phyloP scores from a whole-genome alignment of 2,329 filamentous ascomycete species.

The Didymella keratinophila region DNA sequence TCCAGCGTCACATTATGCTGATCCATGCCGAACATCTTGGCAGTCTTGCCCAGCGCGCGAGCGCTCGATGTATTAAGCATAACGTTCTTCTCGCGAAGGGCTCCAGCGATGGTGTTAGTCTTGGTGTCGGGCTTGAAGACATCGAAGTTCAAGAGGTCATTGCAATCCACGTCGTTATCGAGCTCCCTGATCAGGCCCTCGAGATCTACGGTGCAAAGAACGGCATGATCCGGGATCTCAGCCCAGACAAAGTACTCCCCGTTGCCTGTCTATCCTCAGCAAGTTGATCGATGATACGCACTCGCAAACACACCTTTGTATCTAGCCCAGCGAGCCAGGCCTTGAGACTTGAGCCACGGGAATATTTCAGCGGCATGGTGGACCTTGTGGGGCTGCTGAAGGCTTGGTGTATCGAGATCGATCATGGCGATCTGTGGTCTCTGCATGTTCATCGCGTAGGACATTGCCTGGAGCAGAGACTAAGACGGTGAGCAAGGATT shows the following conservation, averaged over 20 bases:
- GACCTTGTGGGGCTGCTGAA: constrained; percentile 3
- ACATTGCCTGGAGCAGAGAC: constrained; percentile 12
- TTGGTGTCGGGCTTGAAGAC: not conserved
- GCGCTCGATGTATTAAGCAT: not conserved
- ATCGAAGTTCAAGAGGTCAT: not conserved
- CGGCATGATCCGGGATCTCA: not conserved
- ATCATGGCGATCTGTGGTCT: constrained; percentile 11
- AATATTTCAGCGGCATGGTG: constrained; percentile 6
- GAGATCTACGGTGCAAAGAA: not conserved
- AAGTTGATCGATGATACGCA: not conserved
- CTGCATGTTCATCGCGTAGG: constrained; percentile 14
- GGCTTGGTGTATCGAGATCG: not conserved
- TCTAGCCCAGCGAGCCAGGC: constrained; percentile 2
- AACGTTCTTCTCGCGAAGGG: constrained; percentile 2
- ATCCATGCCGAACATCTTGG: constrained; percentile 11
- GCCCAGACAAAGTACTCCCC: constrained; percentile 4
- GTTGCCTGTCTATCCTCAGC: not conserved
- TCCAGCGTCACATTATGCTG: fast-evolving
- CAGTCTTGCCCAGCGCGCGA: not conserved
- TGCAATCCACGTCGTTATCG: not conserved
- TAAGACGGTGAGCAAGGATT: not conserved
- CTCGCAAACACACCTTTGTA: constrained; percentile 6
- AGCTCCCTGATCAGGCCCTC: not conserved
- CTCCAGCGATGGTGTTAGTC: not conserved
- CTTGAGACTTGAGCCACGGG: not conserved